phyloP scores from a whole-genome alignment of 208 protist genomes.

The Lotmaria passim region DNA sequence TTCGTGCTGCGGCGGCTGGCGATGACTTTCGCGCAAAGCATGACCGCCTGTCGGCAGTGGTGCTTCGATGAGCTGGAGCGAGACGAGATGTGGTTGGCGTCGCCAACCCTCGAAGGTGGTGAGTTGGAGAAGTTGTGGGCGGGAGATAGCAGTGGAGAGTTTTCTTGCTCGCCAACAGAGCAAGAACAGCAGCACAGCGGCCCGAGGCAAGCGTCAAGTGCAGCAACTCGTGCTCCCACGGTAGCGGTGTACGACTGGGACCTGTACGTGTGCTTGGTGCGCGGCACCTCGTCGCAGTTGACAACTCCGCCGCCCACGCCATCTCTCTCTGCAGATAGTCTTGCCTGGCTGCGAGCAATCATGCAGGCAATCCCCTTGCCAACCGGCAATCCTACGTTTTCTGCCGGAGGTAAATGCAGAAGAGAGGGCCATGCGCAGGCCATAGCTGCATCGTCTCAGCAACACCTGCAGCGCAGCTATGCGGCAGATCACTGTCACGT shows the following conservation, averaged over 20 bases:
- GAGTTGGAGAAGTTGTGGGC: neutral
- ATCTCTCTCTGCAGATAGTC: neutral
- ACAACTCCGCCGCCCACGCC: neutral
- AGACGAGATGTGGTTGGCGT: conserved; percentile 1
- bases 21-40: conserved; percentile 26
- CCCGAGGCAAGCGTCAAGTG: no score
- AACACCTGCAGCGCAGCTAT: conserved; percentile 30
- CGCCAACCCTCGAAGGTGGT: neutral
- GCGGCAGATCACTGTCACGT: conserved; percentile 38
- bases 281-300: neutral
- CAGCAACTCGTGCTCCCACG: neutral
- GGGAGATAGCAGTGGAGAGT: neutral
- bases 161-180: no score
- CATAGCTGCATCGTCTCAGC: neutral
- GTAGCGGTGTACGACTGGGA: conserved; percentile 30
- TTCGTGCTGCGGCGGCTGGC: conserved; percentile 31
- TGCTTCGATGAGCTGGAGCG: conserved; percentile 21
- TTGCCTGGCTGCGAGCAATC: conserved; percentile 3
- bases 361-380: neutral
- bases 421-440: neutral
- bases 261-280: conserved; percentile 32
- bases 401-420: neutral
- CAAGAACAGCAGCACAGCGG: no score
- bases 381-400: neutral
- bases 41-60: conserved; percentile 36